Evolutionary conservation across 305 asterid species (phyloP), one percentile per base, ranked within the genome.

Genomic region (Solanum hybrid): DNA sequence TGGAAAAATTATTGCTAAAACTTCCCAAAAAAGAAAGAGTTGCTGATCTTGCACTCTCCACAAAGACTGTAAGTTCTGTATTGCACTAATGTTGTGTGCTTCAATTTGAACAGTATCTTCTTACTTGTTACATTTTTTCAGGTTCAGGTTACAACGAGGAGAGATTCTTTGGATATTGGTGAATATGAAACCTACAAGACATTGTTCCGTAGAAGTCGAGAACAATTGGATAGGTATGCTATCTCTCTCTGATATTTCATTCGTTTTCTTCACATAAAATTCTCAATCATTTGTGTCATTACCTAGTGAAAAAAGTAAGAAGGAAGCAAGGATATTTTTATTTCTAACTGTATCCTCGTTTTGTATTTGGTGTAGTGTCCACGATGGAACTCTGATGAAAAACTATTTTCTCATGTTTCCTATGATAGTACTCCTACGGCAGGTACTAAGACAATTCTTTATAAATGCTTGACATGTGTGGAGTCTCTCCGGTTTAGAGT

Each of bases 21-120:
- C 66, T 0, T 56, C 17, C 10, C n/a, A 56, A 17, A 56, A 56
- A 17, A 56, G 66, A 56, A 56, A 17, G 24, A 56, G 4, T 56
- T 88, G 97, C 94, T 92, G 98, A 97, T 91, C 96, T 95, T 82
- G 98, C 98, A 4, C 98, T 96, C 86, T 98, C 98, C 24, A 95
- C 95, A 56, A 92, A 97, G 93, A 95, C 93, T 88, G 98, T 97
- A 94, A 88, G 97, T 87, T 89, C 35, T 89, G 66, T 87, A 16
- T 32, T 84, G 38, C 87, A 27, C 27, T 86, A 27, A 35, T 66
- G 24, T 22, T 34, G 71, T 72, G 34, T 79, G 87, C 88, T 89
- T 84, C 78, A 24, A 60, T 80, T 76, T 86, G 24, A 56, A 56
- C 46, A 14, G 6, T 17, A 89, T 64, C 64, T 84, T 66, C 40